Percentiles rank a stretch among this genome's conserved stretches.
phyloP scores from a whole-genome alignment of 352 stramenopile genomes.

The Globisporangium orthogonon region DNA sequence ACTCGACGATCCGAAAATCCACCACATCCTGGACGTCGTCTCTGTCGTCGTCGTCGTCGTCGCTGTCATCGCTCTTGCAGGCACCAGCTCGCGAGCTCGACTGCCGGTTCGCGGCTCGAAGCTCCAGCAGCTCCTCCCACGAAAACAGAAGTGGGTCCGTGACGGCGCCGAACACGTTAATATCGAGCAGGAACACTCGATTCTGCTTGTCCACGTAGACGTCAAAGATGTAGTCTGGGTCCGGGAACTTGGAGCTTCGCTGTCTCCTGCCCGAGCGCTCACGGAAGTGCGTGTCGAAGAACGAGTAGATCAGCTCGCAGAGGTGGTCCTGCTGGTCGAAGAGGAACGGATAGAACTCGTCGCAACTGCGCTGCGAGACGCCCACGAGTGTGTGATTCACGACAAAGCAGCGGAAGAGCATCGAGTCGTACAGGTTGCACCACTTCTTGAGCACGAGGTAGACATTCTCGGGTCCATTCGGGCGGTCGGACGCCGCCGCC shows the following conservation, averaged over 20 bases:
- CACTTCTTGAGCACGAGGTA: conserved; percentile 93
- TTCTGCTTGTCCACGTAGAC: conserved; percentile 93
- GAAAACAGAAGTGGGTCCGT: conserved; percentile 93
- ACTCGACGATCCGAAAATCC: conserved; percentile 80
- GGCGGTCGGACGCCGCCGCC: background rate
- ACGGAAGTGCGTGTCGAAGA: conserved; percentile 56
- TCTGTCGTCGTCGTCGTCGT: conserved; percentile 16
- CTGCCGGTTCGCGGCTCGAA: conserved; percentile 16
- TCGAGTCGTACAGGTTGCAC: conserved; percentile 93
- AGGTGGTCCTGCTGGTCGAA: conserved; percentile 60
- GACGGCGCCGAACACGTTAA: conserved; percentile 91
- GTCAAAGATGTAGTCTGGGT: conserved; percentile 89
- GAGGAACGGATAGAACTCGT: conserved; percentile 90
- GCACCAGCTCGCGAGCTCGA: conserved; percentile 9
- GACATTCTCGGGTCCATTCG: conserved; percentile 16
- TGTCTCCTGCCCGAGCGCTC: conserved; percentile 10
- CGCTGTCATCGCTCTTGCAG: background rate
- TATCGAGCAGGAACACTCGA: conserved; percentile 90
- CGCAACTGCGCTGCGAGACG: conserved; percentile 89
- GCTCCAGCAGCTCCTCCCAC: conserved; percentile 79
- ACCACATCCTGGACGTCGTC: conserved; percentile 40
- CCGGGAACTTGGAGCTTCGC: conserved; percentile 37
- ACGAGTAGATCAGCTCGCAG: conserved; percentile 59
- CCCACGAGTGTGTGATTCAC: conserved; percentile 67
- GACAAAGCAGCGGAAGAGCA: conserved; percentile 95